phyloP scores from a whole-genome alignment of 306 rosid species.

The Glycine soja region DNA sequence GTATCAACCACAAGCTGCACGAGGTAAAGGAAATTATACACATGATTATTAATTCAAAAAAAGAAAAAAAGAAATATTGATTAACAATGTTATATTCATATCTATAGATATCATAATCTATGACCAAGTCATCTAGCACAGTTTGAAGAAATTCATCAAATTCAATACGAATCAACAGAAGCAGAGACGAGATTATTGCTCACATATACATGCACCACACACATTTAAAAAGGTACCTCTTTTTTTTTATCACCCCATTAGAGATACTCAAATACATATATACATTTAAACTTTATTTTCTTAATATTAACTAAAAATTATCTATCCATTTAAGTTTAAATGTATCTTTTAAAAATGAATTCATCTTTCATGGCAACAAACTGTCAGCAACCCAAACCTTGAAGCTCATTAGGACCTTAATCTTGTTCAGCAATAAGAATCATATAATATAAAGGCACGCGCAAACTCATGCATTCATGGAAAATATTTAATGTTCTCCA shows the following conservation, averaged over 20 bases:
- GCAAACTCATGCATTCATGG: not conserved
- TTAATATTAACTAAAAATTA: no score
- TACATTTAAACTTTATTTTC: no score
- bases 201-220: not conserved
- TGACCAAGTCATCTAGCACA: not conserved
- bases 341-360: not conserved
- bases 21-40: not conserved
- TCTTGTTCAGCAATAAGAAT: not conserved
- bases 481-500: no score
- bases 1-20: conserved; percentile 71
- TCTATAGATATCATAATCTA: not conserved
- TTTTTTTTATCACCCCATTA: no score
- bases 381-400: not conserved
- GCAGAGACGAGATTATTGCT: not conserved
- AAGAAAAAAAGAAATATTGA: not conserved
- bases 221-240: no score
- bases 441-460: not conserved
- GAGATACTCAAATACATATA: no score
- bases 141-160: not conserved
- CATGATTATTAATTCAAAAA: not conserved
- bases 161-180: not conserved
- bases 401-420: not conserved
- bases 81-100: not conserved
- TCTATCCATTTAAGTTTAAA: not conserved
- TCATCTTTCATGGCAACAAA: not conserved